Conservation (phyloP, 257 asterid species). For the Scutellaria barbata region DNA sequence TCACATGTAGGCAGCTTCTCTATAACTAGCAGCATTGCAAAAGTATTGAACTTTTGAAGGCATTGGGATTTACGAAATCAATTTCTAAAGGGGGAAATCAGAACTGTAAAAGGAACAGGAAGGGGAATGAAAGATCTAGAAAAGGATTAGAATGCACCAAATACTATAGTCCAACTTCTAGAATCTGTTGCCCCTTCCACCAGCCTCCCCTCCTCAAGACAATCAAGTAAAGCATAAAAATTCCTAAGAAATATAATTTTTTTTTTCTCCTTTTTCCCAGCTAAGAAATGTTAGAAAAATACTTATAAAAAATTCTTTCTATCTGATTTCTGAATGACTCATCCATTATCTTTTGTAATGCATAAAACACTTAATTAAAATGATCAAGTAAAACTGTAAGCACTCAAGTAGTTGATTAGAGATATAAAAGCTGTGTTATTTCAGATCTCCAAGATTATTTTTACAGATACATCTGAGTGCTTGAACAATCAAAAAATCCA, state of each 20-base stretch:
- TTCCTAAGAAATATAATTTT: neutral
- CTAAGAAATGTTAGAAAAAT: neutral
- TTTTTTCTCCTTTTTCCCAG: neutral
- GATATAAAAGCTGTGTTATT: neutral
- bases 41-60: neutral
- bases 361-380: neutral
- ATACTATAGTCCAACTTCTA: neutral
- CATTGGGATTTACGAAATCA: neutral
- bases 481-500: constrained; percentile 18
- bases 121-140: neutral
- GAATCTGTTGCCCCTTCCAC: neutral
- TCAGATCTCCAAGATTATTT: neutral
- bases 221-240: no score
- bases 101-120: neutral
- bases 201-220: neutral
- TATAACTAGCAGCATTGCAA: neutral
- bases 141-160: neutral
- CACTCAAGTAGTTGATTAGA: neutral
- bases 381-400: neutral
- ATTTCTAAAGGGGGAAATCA: neutral
- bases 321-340: neutral
- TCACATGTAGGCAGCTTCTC: neutral
- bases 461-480: neutral
- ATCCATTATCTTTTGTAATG: neutral
- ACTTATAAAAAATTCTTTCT: neutral